Conservation (phyloP, 208 protist genomes). For the Porcisia hertigi region DNA sequence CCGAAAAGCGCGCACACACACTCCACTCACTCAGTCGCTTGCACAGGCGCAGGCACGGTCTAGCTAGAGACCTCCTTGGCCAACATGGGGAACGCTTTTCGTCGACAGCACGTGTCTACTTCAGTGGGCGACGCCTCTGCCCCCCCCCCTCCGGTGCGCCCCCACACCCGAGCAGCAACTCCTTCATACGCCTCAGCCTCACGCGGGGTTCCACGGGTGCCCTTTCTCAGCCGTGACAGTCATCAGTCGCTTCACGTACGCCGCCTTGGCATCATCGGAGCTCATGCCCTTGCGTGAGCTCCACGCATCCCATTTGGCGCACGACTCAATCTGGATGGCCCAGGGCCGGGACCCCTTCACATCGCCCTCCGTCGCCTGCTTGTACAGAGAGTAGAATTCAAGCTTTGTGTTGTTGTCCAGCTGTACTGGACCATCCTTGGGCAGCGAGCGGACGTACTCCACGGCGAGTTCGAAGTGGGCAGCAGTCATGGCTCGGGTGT, state of each 20-base stretch:
- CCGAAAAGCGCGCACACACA: neutral
- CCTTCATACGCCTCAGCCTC: neutral
- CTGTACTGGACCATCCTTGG: conserved; percentile 80
- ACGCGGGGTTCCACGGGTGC: conserved; percentile 65
- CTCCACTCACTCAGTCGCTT: no score
- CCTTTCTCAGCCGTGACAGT: conserved; percentile 70
- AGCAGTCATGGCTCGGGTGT: conserved; percentile 79
- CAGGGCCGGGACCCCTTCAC: conserved; percentile 89
- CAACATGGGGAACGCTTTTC: no score
- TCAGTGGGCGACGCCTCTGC: neutral
- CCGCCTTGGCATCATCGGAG: conserved; percentile 87
- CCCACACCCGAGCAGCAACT: neutral
- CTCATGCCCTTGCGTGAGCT: conserved; percentile 87
- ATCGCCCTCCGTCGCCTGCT: conserved; percentile 97
- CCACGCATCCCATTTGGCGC: conserved; percentile 96
- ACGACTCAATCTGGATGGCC: conserved; percentile 90
- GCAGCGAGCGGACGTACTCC: conserved; percentile 80
- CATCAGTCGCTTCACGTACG: conserved; percentile 89
- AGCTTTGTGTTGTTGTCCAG: conserved; percentile 92
- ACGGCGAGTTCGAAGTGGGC: conserved; percentile 81
- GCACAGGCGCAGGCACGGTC: no score
- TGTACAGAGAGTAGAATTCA: conserved; percentile 95
- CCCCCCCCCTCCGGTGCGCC: no score
- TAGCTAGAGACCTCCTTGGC: no score
- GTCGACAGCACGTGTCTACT: no score